Conservation (phyloP, 768 basidiomycete species). For the Rhodotorula kratochvilovae region DNA sequence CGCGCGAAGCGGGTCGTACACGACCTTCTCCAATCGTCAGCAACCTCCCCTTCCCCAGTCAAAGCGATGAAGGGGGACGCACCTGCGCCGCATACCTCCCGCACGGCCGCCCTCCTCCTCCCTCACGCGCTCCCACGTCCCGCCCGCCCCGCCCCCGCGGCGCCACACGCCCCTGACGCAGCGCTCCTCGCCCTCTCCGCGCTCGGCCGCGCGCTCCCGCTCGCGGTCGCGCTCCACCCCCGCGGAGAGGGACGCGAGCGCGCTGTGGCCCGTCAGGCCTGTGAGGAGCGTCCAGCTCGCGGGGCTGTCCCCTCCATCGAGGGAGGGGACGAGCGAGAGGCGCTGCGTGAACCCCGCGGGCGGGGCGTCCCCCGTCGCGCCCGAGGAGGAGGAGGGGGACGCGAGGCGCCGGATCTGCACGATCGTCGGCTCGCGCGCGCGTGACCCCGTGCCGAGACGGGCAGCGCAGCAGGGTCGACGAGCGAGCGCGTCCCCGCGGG, state of each 20-base stretch:
- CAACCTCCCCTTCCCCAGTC: no score
- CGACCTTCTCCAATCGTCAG: constrained; percentile 17
- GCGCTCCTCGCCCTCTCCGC: constrained; percentile 3
- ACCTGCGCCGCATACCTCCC: constrained; percentile 32
- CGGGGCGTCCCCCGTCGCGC: not conserved
- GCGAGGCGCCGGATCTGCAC: constrained; percentile 12
- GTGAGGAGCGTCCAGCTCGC: constrained; percentile 32
- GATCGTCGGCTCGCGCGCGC: constrained; percentile 11
- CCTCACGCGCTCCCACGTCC: constrained; percentile 8
- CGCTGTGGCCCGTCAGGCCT: constrained; percentile 12
- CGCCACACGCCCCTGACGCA: not conserved
- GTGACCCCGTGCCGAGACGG: not conserved
- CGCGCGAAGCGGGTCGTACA: constrained; percentile 25
- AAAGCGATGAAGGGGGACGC: no score
- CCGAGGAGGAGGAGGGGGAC: not conserved
- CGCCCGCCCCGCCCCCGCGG: not conserved
- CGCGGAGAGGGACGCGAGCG: not conserved
- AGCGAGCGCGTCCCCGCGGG: not conserved
- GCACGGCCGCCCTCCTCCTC: constrained; percentile 6
- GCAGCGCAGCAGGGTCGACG: constrained; percentile 17
- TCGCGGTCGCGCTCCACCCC: not conserved
- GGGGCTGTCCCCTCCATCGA: no score
- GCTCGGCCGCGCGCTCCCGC: not conserved
- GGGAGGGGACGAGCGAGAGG: constrained; percentile 12
- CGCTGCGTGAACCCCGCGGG: constrained; percentile 29